Percentiles rank a stretch among this genome's conserved stretches.
phyloP scores from a whole-genome alignment of 1,284 basidiomycete genomes.

The Trametes polyzona region DNA sequence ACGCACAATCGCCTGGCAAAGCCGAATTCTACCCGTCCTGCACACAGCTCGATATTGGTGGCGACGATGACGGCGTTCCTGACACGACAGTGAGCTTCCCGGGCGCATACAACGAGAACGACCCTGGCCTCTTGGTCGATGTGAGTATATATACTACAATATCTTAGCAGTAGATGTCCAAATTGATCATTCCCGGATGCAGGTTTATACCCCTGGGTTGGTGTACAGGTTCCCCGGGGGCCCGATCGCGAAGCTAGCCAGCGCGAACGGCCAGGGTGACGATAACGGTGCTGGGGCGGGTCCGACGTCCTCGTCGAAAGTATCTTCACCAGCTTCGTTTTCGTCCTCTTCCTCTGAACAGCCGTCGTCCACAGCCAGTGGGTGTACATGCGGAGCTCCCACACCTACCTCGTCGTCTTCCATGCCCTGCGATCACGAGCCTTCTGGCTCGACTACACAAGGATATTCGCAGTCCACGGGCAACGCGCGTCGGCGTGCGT shows the following conservation, averaged over 20 bases:
- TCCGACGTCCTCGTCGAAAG: neutral
- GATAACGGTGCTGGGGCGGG: neutral
- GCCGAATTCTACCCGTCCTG: constrained; percentile 80
- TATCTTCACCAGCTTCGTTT: neutral
- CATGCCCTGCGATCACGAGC: no score
- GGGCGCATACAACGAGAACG: constrained; percentile 63
- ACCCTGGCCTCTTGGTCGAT: constrained; percentile 56
- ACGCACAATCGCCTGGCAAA: constrained; percentile 50
- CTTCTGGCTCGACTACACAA: no score
- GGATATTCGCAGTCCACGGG: no score
- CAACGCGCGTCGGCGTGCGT: no score
- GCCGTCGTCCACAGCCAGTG: no score
- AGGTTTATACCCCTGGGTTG: constrained; percentile 17
- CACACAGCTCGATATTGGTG: constrained; percentile 60
- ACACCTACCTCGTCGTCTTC: no score
- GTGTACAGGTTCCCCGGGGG: constrained; percentile 25
- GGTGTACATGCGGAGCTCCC: no score
- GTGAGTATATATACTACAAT: constrained; percentile 8
- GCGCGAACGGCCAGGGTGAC: neutral
- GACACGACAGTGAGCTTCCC: constrained; percentile 64
- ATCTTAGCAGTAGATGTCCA: no score
- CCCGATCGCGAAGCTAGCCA: constrained; percentile 18
- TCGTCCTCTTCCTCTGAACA: no score
- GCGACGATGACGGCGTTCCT: constrained; percentile 51
- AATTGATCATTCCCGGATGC: neutral